Evolutionary conservation across 805 yeast genomes (phyloP).

Genomic region (Torulaspora maleeae): DNA sequence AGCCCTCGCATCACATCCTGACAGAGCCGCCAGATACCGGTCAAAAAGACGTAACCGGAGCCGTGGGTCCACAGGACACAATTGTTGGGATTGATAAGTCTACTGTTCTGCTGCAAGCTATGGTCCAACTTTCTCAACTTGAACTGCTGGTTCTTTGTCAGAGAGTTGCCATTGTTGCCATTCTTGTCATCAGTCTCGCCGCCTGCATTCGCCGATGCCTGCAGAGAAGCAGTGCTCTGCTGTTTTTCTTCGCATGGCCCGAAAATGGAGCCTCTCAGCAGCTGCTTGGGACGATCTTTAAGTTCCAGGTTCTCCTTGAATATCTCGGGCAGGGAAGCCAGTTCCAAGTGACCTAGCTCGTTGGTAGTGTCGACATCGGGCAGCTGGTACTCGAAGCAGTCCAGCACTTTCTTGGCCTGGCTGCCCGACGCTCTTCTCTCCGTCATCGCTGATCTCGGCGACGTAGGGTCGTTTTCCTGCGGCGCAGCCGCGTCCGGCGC

Average conservation of each 20-base stretch:
- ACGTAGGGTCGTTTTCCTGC: neutral
- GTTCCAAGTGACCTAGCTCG: neutral
- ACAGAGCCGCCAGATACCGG: conserved; percentile 74
- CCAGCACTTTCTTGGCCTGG: conserved; percentile 15
- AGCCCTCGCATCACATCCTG: conserved; percentile 35
- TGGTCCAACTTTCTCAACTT: conserved; percentile 28
- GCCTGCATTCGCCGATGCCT: neutral
- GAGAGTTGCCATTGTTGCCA: conserved; percentile 11
- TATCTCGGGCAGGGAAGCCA: conserved; percentile 5
- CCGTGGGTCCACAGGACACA: conserved; percentile 83
- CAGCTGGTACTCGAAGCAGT: conserved; percentile 31
- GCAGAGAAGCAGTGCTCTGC: neutral
- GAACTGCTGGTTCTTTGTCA: conserved; percentile 34
- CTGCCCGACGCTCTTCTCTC: conserved; percentile 1
- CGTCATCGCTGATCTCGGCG: neutral
- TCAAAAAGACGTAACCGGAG: conserved; percentile 80
- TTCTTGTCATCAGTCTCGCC: neutral
- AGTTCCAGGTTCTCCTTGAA: conserved; percentile 5
- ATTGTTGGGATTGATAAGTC: conserved; percentile 42
- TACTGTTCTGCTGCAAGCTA: conserved; percentile 13
- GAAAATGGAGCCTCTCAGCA: conserved; percentile 9
- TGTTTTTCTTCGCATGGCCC: neutral
- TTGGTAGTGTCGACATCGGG: conserved; percentile 21
- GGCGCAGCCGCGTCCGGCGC: conserved; percentile 3
- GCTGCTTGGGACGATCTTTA: conserved; percentile 4